Evolutionary conservation across 2,329 filamentous ascomycete genomes (phyloP), one percentile per base, ranked within the genome.

Genomic region (Fusarium mangiferae): DNA sequence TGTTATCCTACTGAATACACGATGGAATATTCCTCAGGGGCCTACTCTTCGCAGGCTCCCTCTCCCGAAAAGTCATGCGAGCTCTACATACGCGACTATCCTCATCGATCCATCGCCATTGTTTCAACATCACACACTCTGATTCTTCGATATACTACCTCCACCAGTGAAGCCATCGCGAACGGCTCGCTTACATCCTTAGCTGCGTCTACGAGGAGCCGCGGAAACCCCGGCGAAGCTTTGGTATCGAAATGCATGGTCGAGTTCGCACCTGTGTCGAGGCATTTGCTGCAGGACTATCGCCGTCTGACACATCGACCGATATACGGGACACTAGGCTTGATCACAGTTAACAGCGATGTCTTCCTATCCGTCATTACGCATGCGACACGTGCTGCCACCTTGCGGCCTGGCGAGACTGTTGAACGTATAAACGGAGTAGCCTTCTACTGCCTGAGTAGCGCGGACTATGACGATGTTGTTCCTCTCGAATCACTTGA

Each of bases 331-430:
- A 98, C 95, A 0, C 85, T 98, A 51, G 96, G 96, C 5, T 85
- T 98, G 70, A 96, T 98, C 76, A 93, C 94, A 1, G 89, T 97
- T 71, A 90, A 91, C 72, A 88, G 90, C 68, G 94, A 98, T 84
- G 92, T 98, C 20, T 98, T 98, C 81, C 86, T 98, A 22, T 96
- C 95, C 70, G 93, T 98, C 65, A 93, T 98, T 60, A 97, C 93
- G 35, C 90, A 91, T 51, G 93, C 94, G 42, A 88, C 90, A 26
- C 90, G 92, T 70, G 94, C 95, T 11, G 96, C 95, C 22, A 94
- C 90, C 3, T 88, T 98, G 54, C 89, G 95, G 54, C 95, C 95
- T 1, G 94, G 94, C 52, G 96, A 98, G 86, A 96, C 93, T 8
- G 92, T 98, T 30, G 93, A 96, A 83, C 91, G 92, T 81, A 98